These are phyloP conservation scores for Ophiostoma tasmaniense DNA, from an alignment of 2,329 filamentous ascomycete genomes.

Conservation along the genomic window DNA sequence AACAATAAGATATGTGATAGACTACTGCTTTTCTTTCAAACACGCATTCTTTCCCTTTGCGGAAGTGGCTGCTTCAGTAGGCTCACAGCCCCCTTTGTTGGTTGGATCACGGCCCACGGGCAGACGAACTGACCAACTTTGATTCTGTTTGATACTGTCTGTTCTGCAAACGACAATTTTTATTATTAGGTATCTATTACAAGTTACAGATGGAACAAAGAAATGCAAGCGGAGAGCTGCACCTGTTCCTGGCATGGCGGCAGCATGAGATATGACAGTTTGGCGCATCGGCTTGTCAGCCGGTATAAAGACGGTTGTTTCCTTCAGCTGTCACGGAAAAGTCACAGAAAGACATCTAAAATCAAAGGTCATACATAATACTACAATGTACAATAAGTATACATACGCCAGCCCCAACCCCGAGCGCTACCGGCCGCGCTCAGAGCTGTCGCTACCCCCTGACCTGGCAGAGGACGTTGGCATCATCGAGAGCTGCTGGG, in stretches of 20 bases:
- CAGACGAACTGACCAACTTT: not conserved
- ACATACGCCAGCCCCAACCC: conserved; percentile 13
- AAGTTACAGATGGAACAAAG: not conserved
- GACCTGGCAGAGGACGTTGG: conserved; percentile 12
- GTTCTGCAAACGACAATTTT: not conserved
- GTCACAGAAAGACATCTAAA: no score
- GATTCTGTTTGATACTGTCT: not conserved
- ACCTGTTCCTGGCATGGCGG: not conserved
- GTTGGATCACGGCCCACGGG: not conserved
- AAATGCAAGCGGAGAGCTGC: not conserved
- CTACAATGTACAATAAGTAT: not conserved
- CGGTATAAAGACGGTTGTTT: not conserved
- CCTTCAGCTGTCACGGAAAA: not conserved
- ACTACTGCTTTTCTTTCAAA: not conserved
- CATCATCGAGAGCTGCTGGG: conserved; percentile 18
- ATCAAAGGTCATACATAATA: not conserved
- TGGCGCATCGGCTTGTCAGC: not conserved
- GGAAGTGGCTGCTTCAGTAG: not conserved
- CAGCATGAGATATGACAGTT: not conserved
- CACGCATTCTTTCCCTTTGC: not conserved
- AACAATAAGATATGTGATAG: not conserved
- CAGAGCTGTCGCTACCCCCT: not conserved
- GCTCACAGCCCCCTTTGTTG: not conserved
- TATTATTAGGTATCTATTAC: not conserved
- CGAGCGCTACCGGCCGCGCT: conserved; percentile 3